Conservation (phyloP, 139 green algal species). For the Spirogloea muscicola region DNA sequence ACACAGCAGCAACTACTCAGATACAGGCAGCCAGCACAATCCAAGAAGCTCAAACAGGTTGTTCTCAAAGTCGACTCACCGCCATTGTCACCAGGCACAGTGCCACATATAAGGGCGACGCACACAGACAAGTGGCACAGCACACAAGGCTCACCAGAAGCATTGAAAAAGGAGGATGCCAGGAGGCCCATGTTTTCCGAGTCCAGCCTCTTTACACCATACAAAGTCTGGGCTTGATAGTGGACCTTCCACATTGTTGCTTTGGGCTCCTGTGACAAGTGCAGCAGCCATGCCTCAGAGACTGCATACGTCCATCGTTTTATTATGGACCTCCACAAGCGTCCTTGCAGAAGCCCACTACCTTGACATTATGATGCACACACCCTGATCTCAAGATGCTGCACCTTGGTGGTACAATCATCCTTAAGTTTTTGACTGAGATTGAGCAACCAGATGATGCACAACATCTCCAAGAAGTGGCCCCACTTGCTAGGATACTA, state of each 20-base stretch:
- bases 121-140: neutral
- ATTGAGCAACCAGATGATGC: too few species aligned
- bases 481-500: neutral
- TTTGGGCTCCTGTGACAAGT: neutral
- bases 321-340: neutral
- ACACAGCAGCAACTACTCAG: neutral
- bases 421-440: neutral
- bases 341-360: too few species aligned
- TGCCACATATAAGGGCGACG: neutral
- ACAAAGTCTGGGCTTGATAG: neutral
- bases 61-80: neutral
- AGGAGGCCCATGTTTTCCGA: neutral
- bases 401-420: neutral
- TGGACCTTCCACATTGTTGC: neutral
- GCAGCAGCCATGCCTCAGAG: neutral
- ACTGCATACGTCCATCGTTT: neutral
- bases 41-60: neutral
- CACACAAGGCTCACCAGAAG: neutral
- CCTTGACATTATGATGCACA: too few species aligned
- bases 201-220: neutral
- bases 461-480: too few species aligned
- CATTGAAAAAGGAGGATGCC: conserved; percentile 3
- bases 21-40: neutral
- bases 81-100: neutral
- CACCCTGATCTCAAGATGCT: neutral